phyloP scores from a whole-genome alignment of 2,329 filamentous ascomycete genomes.

The Spiromastix sp. region DNA sequence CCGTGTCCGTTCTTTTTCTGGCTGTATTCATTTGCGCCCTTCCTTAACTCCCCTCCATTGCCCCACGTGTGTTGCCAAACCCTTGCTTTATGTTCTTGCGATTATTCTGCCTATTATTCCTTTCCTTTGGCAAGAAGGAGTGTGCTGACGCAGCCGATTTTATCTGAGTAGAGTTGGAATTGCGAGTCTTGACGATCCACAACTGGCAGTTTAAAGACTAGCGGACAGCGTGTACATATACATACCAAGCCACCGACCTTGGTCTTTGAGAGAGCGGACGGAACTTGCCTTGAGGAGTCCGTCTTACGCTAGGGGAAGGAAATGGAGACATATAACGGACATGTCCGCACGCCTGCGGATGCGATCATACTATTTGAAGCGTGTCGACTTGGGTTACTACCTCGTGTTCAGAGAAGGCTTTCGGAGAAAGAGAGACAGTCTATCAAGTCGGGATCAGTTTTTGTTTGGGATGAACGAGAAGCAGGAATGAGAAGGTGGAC shows the following conservation, averaged over 20 bases:
- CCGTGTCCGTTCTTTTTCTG: background rate
- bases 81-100: background rate
- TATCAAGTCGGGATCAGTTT: conserved; percentile 92
- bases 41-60: background rate
- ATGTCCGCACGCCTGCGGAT: conserved; percentile 89
- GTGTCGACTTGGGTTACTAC: conserved; percentile 77
- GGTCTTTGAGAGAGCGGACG: background rate
- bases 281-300: background rate
- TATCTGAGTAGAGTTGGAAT: background rate
- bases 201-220: background rate
- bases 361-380: conserved; percentile 99
- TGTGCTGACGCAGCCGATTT: background rate
- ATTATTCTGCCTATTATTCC: background rate
- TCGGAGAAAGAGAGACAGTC: conserved; percentile 96
- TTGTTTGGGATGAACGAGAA: conserved; percentile 99
- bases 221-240: background rate
- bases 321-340: conserved; percentile 96
- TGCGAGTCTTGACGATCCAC: background rate
- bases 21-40: background rate
- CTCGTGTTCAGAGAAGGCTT: conserved; percentile 80
- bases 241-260: background rate
- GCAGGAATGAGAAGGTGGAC: conserved; percentile 98
- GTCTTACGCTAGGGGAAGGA: background rate
- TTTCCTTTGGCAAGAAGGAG: background rate
- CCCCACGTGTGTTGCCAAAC: background rate